Base-by-base conservation (phyloP, 2,329 filamentous ascomycete species). In the Xenoacremonium recifei region DNA sequence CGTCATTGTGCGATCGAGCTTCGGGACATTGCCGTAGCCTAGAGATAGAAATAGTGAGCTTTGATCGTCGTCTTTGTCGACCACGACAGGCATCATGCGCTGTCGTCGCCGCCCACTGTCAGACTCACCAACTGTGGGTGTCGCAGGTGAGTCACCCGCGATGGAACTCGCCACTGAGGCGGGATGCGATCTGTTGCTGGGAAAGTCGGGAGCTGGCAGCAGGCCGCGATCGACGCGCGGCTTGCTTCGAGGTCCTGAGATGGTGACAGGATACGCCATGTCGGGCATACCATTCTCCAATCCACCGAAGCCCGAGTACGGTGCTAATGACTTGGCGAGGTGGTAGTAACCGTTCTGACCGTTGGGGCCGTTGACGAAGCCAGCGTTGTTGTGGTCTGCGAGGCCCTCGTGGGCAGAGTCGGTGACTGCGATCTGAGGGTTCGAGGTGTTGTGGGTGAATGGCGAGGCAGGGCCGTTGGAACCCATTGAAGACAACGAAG, bases 1-100 rank as follows among this genome's bases (percentile, higher is more conserved):
- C 15, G 89, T 92, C 69, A 93, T 89, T 1, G 90, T 93, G 42
- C 89, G 79, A 53, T 90, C 85, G 50, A 95, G 78, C 66, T 92
- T 93, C 19, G 90, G 86, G 19, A 83, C 71, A 29, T 73, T 71
- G 48, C 71, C 65, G 51, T 70, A 71, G 51, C 80, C 76, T 67
- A 41, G 7, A 60, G 70, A 65, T 59, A 60, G 67, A 63, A 33
- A 39, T 9, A 73, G 84, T 91, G 82, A 90, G 85, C 82, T 25
- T 29, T 38, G 37, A 15, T 58, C 44, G 40, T 38, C 29, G 23
- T 35, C 30, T 31, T 38, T 35, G 30, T 31, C 40, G 15, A 35
- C 38, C n/a, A n/a, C n/a, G 12, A 31, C 38, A 31, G 37, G 41
- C 21, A 23, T 39, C 70, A 72, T 76, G 82, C 79, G 76, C 72